Base-by-base conservation (phyloP, 2,329 filamentous ascomycete genomes). In the Microcera coccophila region DNA sequence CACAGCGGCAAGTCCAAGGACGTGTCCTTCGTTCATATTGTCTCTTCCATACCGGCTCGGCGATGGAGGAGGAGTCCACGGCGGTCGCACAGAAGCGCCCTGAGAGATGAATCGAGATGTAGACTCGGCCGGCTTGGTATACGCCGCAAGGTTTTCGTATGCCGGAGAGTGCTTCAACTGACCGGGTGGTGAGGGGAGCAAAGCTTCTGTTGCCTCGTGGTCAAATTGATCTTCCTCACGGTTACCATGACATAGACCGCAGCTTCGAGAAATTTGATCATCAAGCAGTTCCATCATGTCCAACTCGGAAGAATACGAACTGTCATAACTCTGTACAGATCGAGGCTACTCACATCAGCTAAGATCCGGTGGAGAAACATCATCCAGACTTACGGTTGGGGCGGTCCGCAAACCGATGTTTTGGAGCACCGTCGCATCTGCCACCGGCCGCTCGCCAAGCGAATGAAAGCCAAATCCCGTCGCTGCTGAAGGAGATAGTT, bases 391-490 rank as follows among this genome's bases (percentile, higher is more conserved):
- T 56, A 73, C 71, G 53, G 58, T 46, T 10, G 66, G 62, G 14
- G 65, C 59, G 16, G 64, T 42, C 14, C 66, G 63, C 33, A 63
- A 59, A 4, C 73, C 72, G 14, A 77, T 61, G 4, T 66, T 61
- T 39, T 54, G 64, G 20, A 75, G 43, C 10, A 71, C 42, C 2
- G 58, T 49, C 12, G 62, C 66, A 45, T 73, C 58, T 11, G 65
- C 57, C 4, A 75, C 44, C 1, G 76, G 77, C n/a, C 75, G 62
- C 5, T 58, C 54, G 19, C 67, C 55, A 24, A 66, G 39, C 5
- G 65, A 52, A 38, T 75, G 68, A 45, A 81, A 81, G 12, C 77
- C 73, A 49, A 70, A 81, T 1, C 75, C 78, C 2, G 67, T 63
- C 5, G 72, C 73, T 4, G 70, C 73, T 4, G 69, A 72, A 4